Evolutionary conservation across 805 yeast genomes (phyloP).

Genomic region (Suhomyces sp.): DNA sequence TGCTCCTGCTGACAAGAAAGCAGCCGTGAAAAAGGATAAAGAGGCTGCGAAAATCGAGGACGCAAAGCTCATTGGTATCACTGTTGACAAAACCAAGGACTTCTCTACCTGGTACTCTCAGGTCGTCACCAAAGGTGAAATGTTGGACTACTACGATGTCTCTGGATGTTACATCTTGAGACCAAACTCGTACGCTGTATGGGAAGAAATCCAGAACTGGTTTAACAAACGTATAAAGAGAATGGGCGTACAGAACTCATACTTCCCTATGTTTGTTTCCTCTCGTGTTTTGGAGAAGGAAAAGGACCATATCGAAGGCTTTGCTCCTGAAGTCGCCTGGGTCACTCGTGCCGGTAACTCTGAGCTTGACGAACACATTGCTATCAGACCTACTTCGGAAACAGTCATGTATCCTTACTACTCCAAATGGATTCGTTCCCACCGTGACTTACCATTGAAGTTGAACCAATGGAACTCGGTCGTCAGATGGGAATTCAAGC

Average conservation of each 20-base stretch:
- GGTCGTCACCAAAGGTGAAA: slow-evolving; percentile 92
- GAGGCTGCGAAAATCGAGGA: slow-evolving; percentile 64
- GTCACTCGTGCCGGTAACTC: slow-evolving; percentile 94
- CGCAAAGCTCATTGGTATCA: slow-evolving; percentile 92
- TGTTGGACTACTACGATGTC: slow-evolving; percentile 97
- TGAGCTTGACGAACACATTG: slow-evolving; percentile 96
- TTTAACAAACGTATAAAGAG: slow-evolving; percentile 78
- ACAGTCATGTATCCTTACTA: slow-evolving; percentile 99
- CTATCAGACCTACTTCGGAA: slow-evolving; percentile 98
- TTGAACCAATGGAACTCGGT: slow-evolving; percentile 99
- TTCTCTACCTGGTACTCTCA: slow-evolving; percentile 98
- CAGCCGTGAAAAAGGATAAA: slow-evolving; percentile 35
- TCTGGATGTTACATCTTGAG: slow-evolving; percentile 98
- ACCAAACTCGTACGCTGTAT: slow-evolving; percentile 89
- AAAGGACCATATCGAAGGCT: slow-evolving; percentile 98
- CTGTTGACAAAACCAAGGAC: slow-evolving; percentile 87
- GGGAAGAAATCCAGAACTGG: slow-evolving; percentile 92
- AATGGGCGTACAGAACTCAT: slow-evolving; percentile 90
- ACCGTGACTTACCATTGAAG: slow-evolving; percentile 94
- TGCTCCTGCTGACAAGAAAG: slow-evolving; percentile 24
- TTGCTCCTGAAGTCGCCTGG: slow-evolving; percentile 99
- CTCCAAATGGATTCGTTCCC: slow-evolving; percentile 98
- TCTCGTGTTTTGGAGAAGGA: slow-evolving; percentile 90
- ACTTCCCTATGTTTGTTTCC: slow-evolving; percentile 98
- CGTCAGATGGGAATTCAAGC: slow-evolving; percentile 99